phyloP scores from a whole-genome alignment of 192 early-diverging fungal genomes.

The Radiomyces spectabilis region DNA sequence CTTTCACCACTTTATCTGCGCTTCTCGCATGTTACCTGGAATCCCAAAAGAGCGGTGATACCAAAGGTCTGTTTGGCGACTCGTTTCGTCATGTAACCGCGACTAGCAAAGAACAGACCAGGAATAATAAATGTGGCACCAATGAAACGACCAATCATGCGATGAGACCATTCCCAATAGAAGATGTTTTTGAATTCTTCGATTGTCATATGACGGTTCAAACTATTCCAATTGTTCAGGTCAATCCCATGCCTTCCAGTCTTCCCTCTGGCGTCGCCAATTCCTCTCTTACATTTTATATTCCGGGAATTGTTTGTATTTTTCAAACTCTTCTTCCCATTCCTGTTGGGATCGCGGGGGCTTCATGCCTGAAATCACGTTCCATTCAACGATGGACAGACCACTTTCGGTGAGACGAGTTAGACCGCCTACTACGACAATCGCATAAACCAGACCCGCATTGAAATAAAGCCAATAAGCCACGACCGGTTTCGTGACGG shows the following conservation, averaged over 20 bases:
- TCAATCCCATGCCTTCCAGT: background rate
- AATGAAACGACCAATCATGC: conserved; percentile 91
- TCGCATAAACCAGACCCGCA: conserved; percentile 84
- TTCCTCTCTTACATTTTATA: conserved; percentile 71
- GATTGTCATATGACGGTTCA: conserved; percentile 84
- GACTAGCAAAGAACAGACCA: conserved; percentile 74
- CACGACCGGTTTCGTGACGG: conserved; percentile 49
- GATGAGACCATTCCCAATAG: conserved; percentile 97
- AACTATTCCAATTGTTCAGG: conserved; percentile 31
- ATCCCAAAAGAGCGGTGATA: conserved; percentile 59
- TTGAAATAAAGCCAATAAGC: conserved; percentile 90
- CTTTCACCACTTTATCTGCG: conserved; percentile 17
- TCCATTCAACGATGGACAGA: conserved; percentile 96
- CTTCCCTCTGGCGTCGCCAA: background rate
- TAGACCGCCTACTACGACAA: conserved; percentile 90
- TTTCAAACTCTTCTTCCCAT: conserved; percentile 93
- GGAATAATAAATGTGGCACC: conserved; percentile 84
- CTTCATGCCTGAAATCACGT: conserved; percentile 87
- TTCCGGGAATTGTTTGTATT: conserved; percentile 98
- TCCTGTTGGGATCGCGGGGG: conserved; percentile 77
- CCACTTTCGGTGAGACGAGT: conserved; percentile 97
- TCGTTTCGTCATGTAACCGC: conserved; percentile 66
- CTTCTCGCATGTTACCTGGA: conserved; percentile 47
- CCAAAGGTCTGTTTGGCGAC: conserved; percentile 54
- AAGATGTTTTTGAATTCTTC: conserved; percentile 96